These are phyloP conservation scores for Cenchrus fungigraminus DNA, from an alignment of 176 grass and related monocot species.

Conservation along the genomic window DNA sequence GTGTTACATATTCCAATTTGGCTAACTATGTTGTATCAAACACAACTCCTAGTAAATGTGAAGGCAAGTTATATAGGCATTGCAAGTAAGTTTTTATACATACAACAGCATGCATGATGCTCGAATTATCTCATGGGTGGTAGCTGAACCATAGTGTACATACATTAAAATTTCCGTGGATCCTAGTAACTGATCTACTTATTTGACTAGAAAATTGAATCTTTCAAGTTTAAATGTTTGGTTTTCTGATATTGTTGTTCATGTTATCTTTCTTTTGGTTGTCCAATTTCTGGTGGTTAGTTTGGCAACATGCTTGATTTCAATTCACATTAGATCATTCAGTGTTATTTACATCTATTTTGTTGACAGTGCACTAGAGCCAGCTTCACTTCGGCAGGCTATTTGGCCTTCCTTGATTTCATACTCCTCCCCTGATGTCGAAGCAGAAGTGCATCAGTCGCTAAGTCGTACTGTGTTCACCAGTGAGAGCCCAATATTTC, in stretches of 20 bases:
- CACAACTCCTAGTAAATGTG: not conserved
- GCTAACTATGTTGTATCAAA: not conserved
- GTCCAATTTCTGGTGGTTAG: constrained; percentile 1
- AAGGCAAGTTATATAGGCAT: not conserved
- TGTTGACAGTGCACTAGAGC: constrained; percentile 73
- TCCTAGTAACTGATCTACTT: not conserved
- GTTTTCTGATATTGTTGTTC: not conserved
- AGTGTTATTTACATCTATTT: constrained; percentile 34
- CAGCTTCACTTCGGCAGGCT: constrained; percentile 68
- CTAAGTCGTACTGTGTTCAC: constrained; percentile 73
- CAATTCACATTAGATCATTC: not conserved
- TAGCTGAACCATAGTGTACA: constrained; percentile 4
- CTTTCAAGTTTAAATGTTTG: not conserved
- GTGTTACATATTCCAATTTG: constrained; percentile 15
- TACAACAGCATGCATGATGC: constrained; percentile 12
- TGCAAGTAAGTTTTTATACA: not conserved
- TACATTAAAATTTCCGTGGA: not conserved
- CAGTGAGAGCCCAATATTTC: constrained; percentile 81
- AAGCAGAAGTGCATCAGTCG: constrained; percentile 70
- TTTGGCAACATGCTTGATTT: constrained; percentile 1
- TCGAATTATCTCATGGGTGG: not conserved
- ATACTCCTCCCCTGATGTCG: constrained; percentile 71
- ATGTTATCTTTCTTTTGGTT: not conserved
- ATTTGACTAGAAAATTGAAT: not conserved
- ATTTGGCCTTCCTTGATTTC: constrained; percentile 83